Percentiles rank a stretch among this genome's conserved stretches.
Conservation (phyloP, 2,329 filamentous ascomycete species). For the Pseudogymnoascus sp. region DNA sequence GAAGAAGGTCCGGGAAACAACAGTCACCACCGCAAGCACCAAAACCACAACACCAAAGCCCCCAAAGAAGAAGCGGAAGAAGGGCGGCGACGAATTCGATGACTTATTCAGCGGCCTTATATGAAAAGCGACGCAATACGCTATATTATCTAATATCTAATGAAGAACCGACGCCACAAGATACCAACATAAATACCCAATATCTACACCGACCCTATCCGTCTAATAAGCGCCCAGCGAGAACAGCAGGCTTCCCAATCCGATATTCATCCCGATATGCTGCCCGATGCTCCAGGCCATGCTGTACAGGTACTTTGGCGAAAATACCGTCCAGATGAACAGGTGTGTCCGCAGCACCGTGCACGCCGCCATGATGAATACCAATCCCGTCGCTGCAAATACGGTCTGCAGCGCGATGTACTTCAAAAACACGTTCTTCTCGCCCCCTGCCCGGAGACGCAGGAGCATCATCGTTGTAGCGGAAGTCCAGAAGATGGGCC, state of each 20-base stretch:
- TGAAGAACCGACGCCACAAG: background rate
- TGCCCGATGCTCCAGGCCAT: slow-evolving; percentile 82
- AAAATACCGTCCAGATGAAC: slow-evolving; percentile 99
- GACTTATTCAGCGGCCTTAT: slow-evolving; percentile 61
- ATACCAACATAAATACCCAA: background rate
- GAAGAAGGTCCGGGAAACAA: slow-evolving; percentile 18
- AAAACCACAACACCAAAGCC: slow-evolving; percentile 22
- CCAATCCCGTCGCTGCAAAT: slow-evolving; percentile 59
- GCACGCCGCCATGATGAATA: slow-evolving; percentile 83
- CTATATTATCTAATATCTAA: slow-evolving; percentile 6
- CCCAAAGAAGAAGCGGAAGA: slow-evolving; percentile 51
- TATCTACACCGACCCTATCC: background rate
- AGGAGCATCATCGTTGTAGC: slow-evolving; percentile 57
- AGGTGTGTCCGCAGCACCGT: slow-evolving; percentile 77
- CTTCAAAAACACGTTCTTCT: slow-evolving; percentile 22
- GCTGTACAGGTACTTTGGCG: slow-evolving; percentile 89
- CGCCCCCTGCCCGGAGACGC: slow-evolving; percentile 18
- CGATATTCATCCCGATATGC: slow-evolving; percentile 68
- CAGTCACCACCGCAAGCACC: background rate
- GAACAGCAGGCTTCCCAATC: slow-evolving; percentile 52
- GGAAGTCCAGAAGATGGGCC: slow-evolving; percentile 78
- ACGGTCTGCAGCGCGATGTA: slow-evolving; percentile 63
- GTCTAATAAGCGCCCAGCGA: slow-evolving; percentile 40
- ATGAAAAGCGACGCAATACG: slow-evolving; percentile 22
- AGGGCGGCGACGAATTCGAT: slow-evolving; percentile 61